A percentile compares a stretch with the other conserved stretches of the same genome.
Conservation (phyloP, 768 basidiomycete species). For the Tylopilus plumbeoviolaceoides region DNA sequence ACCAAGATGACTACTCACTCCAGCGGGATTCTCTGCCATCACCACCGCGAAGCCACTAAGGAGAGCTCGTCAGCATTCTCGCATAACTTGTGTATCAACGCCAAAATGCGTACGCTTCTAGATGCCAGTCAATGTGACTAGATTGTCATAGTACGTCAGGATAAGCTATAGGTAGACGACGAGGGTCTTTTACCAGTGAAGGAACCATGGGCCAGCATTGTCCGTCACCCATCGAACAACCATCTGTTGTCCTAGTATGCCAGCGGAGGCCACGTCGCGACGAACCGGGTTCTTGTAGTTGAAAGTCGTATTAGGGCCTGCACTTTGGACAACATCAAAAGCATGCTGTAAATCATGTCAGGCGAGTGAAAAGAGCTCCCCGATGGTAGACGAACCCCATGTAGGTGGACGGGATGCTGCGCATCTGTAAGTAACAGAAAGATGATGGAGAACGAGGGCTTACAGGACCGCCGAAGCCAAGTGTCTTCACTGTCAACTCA, state of each 20-base stretch:
- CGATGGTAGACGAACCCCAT: slow-evolving; percentile 12
- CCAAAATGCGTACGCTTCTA: slow-evolving; percentile 13
- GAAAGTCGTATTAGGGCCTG: slow-evolving; percentile 15
- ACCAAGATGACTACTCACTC: slow-evolving; percentile 11
- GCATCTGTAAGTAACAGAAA: neutral
- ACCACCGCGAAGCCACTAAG: slow-evolving; percentile 26
- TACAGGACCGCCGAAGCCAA: slow-evolving; percentile 18
- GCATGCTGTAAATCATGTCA: slow-evolving; percentile 26
- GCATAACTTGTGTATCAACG: neutral
- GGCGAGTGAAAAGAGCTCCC: neutral
- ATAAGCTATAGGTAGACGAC: neutral
- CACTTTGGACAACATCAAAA: slow-evolving; percentile 34
- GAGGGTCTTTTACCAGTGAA: slow-evolving; percentile 32
- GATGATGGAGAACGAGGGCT: slow-evolving; percentile 3
- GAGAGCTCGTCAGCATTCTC: neutral
- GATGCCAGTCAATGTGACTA: slow-evolving; percentile 31
- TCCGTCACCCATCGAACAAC: slow-evolving; percentile 57
- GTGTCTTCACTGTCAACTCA: slow-evolving; percentile 14
- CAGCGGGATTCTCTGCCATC: slow-evolving; percentile 23
- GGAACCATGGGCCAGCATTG: slow-evolving; percentile 58
- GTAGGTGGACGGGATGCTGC: slow-evolving; percentile 30
- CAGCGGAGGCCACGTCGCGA: slow-evolving; percentile 28
- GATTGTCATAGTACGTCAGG: neutral
- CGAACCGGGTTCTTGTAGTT: slow-evolving; percentile 38
- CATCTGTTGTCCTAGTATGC: slow-evolving; percentile 37